Evolutionary conservation across 352 stramenopile genomes (phyloP).

Genomic region (Phytopythium sindhum): DNA sequence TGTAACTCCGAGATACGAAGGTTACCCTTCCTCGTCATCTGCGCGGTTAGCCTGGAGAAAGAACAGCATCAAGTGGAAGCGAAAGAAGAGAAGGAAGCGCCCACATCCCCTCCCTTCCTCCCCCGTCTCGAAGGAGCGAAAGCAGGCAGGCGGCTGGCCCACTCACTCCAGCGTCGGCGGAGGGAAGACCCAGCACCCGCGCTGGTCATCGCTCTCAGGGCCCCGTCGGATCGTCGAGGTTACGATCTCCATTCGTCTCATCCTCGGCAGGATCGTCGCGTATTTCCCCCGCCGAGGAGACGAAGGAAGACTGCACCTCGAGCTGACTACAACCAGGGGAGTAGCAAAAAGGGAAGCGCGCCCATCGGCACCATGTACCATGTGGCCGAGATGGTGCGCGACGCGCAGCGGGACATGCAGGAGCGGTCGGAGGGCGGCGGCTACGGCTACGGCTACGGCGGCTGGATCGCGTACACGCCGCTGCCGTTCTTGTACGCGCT

Average conservation of each 20-base stretch:
- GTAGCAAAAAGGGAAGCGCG: background rate
- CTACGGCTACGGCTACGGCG: conserved; percentile 11
- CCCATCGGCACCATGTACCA: conserved; percentile 65
- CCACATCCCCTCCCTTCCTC: background rate
- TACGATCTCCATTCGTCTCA: too few relatives aligned
- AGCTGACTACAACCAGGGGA: background rate
- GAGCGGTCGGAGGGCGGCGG: conserved; percentile 53
- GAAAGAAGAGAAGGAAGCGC: background rate
- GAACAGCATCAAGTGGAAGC: background rate
- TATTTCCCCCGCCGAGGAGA: background rate
- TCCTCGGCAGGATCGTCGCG: background rate
- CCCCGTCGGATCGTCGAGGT: too few relatives aligned
- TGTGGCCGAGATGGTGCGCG: conserved; percentile 78
- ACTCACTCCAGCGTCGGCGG: too few relatives aligned
- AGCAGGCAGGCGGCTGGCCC: too few relatives aligned
- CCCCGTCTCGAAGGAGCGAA: too few relatives aligned
- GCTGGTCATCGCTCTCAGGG: too few relatives aligned
- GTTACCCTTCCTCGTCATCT: conserved; percentile 7
- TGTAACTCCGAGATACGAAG: background rate
- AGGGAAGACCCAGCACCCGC: too few relatives aligned
- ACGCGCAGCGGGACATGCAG: conserved; percentile 76
- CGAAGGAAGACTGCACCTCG: background rate
- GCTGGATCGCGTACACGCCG: conserved; percentile 66
- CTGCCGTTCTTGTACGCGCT: conserved; percentile 76
- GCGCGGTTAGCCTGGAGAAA: background rate